A percentile compares a stretch with the other conserved stretches of the same genome.
Evolutionary conservation across 2,329 filamentous ascomycete species (phyloP).

Genomic region (Cladophialophora chaetospira): DNA sequence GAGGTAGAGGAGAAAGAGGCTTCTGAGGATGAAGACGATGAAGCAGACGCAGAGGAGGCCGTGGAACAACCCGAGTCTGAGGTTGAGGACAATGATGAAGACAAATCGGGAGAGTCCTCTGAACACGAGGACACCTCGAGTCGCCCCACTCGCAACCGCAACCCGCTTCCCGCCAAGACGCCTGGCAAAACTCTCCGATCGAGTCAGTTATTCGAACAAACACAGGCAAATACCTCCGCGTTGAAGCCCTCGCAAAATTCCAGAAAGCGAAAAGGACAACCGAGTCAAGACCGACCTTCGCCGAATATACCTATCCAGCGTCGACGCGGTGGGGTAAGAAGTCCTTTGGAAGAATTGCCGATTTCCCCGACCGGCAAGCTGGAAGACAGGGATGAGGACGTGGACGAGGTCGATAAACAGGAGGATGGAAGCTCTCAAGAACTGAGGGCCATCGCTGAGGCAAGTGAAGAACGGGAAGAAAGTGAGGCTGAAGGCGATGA

Average conservation of each 20-base stretch:
- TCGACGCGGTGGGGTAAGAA: slow-evolving; percentile 12
- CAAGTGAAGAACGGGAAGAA: background rate
- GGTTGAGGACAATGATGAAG: background rate
- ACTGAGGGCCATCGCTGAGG: background rate
- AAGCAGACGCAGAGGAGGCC: background rate
- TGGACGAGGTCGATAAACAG: background rate
- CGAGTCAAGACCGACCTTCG: slow-evolving; percentile 27
- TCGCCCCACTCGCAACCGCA: background rate
- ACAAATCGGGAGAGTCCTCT: background rate
- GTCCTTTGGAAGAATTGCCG: slow-evolving; percentile 19
- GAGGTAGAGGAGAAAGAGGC: background rate
- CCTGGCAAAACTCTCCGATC: slow-evolving; percentile 18
- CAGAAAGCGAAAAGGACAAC: slow-evolving; percentile 1
- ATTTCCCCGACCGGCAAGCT: background rate
- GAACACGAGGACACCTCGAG: background rate
- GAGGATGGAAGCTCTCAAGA: background rate
- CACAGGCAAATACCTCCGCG: slow-evolving; percentile 29
- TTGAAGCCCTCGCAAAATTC: slow-evolving; percentile 8
- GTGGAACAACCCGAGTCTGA: slow-evolving; percentile 2
- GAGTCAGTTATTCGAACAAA: slow-evolving; percentile 28
- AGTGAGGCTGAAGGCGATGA: slow-evolving; percentile 22
- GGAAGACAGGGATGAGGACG: slow-evolving; percentile 4
- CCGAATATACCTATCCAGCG: slow-evolving; percentile 27
- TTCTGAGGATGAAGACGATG: background rate
- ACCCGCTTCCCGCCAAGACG: slow-evolving; percentile 21